Percentiles rank a stretch among this genome's conserved stretches.
phyloP scores from a whole-genome alignment of 192 early-diverging fungal genomes.

The Mortierella alpina region DNA sequence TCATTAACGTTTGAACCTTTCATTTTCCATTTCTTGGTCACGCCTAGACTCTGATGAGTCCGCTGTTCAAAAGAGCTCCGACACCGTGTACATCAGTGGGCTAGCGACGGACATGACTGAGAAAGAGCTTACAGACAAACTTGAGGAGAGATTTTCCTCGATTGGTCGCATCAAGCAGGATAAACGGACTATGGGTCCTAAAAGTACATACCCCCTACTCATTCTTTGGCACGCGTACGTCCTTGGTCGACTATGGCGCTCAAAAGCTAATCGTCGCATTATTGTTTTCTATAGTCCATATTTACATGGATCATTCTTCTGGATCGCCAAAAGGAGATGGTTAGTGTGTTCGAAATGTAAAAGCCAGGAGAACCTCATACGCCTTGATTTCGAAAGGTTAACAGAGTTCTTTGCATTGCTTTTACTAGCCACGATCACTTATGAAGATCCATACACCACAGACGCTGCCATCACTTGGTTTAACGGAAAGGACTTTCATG shows the following conservation, averaged over 20 bases:
- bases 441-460: slow-evolving; percentile 77
- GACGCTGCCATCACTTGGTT: slow-evolving; percentile 83
- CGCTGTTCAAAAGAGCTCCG: slow-evolving; percentile 59
- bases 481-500: slow-evolving; percentile 61
- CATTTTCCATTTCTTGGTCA: neutral
- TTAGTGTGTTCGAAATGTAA: slow-evolving; percentile 13
- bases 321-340: slow-evolving; percentile 79
- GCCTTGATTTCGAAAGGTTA: neutral
- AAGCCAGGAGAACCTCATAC: too few relatives aligned
- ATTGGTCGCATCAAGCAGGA: slow-evolving; percentile 81
- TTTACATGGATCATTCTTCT: slow-evolving; percentile 74
- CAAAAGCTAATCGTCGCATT: neutral
- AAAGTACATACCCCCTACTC: slow-evolving; percentile 56
- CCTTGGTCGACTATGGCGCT: neutral
- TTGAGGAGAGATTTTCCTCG: slow-evolving; percentile 71
- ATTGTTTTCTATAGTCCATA: slow-evolving; percentile 62
- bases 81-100: slow-evolving; percentile 79
- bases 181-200: slow-evolving; percentile 69
- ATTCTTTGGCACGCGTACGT: neutral
- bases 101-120: slow-evolving; percentile 72
- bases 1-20: neutral
- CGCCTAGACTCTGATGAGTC: slow-evolving; percentile 38
- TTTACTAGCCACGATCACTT: slow-evolving; percentile 74
- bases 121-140: slow-evolving; percentile 51
- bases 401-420: neutral